Evolutionary conservation across 768 basidiomycete species (phyloP).

Genomic region (Phaeotremella fagi): DNA sequence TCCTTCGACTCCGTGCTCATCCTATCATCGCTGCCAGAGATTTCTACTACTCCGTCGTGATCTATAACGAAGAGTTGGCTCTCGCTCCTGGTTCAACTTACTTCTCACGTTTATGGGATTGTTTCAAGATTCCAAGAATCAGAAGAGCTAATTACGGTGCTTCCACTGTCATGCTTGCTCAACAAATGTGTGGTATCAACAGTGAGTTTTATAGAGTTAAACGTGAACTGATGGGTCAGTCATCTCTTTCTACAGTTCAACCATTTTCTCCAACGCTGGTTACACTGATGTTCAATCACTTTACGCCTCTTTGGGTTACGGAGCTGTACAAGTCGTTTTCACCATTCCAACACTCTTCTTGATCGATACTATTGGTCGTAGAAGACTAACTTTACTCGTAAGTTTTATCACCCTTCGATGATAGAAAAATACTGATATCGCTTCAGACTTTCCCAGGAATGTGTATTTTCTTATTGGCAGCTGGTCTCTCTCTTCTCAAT

Average conservation of each 20-base stretch:
- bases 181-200: slow-evolving; percentile 49
- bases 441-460: slow-evolving; percentile 69
- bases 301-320: slow-evolving; percentile 47
- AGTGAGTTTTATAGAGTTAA: too few species aligned
- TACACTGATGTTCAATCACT: slow-evolving; percentile 40
- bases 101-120: slow-evolving; percentile 47
- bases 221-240: too few species aligned
- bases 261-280: slow-evolving; percentile 49
- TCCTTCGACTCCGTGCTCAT: slow-evolving; percentile 46
- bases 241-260: slow-evolving; percentile 51
- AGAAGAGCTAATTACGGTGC: slow-evolving; percentile 49
- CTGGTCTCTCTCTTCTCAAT: slow-evolving; percentile 63
- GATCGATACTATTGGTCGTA: slow-evolving; percentile 34
- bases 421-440: too few species aligned
- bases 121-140: slow-evolving; percentile 51
- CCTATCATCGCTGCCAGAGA: slow-evolving; percentile 51
- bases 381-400: slow-evolving; percentile 12
- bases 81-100: too few species aligned
- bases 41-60: too few species aligned
- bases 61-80: too few species aligned
- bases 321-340: slow-evolving; percentile 41
- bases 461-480: slow-evolving; percentile 67
- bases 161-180: slow-evolving; percentile 50
- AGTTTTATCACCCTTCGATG: too few species aligned
- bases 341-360: slow-evolving; percentile 42